These are phyloP conservation scores for Schizonepeta tenuifolia DNA, from an alignment of 257 asterid genomes.

Conservation along the genomic window DNA sequence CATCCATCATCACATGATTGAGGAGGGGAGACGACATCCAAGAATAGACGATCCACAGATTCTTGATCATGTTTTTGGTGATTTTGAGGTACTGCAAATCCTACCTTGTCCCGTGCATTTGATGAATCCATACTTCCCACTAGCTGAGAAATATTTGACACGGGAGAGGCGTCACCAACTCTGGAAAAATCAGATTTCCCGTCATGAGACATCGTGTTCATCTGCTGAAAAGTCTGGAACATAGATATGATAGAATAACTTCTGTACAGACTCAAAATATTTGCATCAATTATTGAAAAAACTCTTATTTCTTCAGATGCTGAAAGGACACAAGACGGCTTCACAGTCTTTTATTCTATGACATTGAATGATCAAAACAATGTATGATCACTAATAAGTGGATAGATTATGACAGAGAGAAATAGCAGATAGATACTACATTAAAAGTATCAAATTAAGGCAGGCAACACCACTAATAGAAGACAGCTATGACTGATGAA, in stretches of 20 bases:
- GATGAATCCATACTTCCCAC: constrained; percentile 1
- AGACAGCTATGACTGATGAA: neutral
- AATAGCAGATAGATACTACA: neutral
- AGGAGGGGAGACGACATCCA: constrained; percentile 17
- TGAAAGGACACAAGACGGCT: neutral
- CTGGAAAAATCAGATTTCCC: neutral
- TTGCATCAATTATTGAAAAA: neutral
- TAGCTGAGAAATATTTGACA: neutral
- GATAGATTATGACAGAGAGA: neutral
- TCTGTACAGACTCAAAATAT: neutral
- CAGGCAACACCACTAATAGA: constrained; percentile 5
- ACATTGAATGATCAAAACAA: constrained; percentile 6
- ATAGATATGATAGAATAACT: neutral
- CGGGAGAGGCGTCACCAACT: neutral
- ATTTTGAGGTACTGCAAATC: neutral
- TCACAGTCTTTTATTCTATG: neutral
- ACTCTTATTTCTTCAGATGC: neutral
- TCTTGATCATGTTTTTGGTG: neutral
- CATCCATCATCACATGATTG: constrained; percentile 3
- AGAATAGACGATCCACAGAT: neutral
- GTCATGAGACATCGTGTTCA: neutral
- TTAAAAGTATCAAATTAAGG: neutral
- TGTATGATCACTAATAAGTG: neutral
- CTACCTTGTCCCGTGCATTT: neutral
- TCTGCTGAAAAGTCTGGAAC: neutral